Conservation (phyloP, 2,329 filamentous ascomycete genomes). For the Botrytis aclada region DNA sequence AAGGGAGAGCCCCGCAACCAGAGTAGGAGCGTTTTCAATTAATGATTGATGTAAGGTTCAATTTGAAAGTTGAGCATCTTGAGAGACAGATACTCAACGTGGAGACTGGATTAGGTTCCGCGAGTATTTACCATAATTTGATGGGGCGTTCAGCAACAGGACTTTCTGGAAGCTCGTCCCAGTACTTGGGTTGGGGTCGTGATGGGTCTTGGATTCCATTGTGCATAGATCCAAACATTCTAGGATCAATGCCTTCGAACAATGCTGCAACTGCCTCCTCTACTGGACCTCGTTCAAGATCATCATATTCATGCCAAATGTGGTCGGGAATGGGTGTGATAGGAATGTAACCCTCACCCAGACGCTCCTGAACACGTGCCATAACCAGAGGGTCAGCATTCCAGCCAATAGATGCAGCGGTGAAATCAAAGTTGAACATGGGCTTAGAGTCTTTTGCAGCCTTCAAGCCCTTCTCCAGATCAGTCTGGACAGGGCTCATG, state of each 20-base stretch:
- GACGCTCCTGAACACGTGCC: not conserved
- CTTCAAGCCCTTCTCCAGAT: not conserved
- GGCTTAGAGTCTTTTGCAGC: not conserved
- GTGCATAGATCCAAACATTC: not conserved
- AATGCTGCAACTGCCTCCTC: not conserved
- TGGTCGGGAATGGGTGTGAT: slow-evolving; percentile 11
- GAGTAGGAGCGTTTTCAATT: slow-evolving; percentile 19
- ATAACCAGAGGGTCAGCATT: not conserved
- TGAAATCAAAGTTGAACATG: not conserved
- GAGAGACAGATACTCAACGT: not conserved
- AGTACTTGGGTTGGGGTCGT: not conserved
- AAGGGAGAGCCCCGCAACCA: slow-evolving; percentile 17
- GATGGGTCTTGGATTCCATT: not conserved
- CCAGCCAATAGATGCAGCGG: not conserved
- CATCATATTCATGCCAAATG: not conserved
- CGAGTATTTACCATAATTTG: not conserved
- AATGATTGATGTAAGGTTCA: not conserved
- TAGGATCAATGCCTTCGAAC: not conserved
- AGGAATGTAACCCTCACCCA: not conserved
- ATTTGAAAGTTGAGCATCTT: not conserved
- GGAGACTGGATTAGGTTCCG: not conserved
- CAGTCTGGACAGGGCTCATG: slow-evolving; percentile 21
- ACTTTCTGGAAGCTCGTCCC: not conserved
- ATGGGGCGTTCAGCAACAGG: not conserved
- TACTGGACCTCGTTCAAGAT: not conserved